Evolutionary conservation across 306 rosid species (phyloP).

Genomic region (Dalbergia cultrata): DNA sequence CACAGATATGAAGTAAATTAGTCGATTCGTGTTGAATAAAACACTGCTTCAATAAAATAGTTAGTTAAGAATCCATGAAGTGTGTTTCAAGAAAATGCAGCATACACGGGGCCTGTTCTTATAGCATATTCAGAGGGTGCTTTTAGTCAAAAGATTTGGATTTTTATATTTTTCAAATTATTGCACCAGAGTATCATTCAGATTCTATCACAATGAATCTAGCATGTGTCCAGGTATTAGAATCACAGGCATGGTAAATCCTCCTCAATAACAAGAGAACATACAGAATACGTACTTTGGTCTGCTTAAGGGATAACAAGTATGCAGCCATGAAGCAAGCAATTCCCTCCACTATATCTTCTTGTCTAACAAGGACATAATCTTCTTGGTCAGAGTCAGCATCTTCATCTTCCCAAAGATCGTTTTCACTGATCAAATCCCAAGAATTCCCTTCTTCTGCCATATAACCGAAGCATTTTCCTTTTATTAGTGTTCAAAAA

Average conservation of each 20-base stretch:
- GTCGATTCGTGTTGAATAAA: constrained; percentile 5
- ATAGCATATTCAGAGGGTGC: neutral
- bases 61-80: constrained; percentile 1
- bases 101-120: neutral
- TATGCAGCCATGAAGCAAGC: constrained; percentile 98
- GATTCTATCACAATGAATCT: constrained; percentile 25
- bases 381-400: constrained; percentile 71
- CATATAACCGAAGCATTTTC: constrained; percentile 39
- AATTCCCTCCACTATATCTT: constrained; percentile 94
- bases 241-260: neutral
- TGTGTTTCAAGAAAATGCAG: neutral
- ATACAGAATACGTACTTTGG: constrained; percentile 66
- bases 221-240: neutral
- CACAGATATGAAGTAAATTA: neutral
- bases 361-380: constrained; percentile 88
- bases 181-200: constrained; percentile 4
- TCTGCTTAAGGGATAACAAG: constrained; percentile 84
- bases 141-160: neutral
- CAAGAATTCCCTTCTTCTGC: constrained; percentile 91
- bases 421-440: constrained; percentile 83
- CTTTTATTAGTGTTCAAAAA: constrained; percentile 20
- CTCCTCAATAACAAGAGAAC: constrained; percentile 21
- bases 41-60: neutral
- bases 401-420: constrained; percentile 84
- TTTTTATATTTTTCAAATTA: neutral